Conservation (phyloP, 345 rosid species). For the Geranium rotundifolium region DNA sequence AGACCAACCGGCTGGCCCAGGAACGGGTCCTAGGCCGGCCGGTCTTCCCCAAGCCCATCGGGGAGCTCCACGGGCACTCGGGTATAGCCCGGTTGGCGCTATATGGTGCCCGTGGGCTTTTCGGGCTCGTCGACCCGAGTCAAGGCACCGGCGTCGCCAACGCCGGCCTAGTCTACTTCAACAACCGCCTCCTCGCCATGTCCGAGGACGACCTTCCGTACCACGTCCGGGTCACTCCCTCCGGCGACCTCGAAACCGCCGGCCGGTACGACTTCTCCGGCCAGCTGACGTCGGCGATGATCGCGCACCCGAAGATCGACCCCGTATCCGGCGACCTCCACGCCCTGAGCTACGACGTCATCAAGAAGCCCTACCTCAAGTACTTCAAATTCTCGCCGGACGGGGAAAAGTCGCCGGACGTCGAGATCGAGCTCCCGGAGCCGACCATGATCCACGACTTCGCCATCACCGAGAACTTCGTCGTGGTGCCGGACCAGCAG, state of each 20-base stretch:
- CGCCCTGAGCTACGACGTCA: constrained; percentile 74
- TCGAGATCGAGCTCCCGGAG: constrained; percentile 51
- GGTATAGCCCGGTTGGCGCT: constrained; percentile 64
- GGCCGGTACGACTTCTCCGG: constrained; percentile 58
- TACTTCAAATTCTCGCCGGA: constrained; percentile 58
- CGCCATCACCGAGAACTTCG: constrained; percentile 72
- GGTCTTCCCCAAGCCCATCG: constrained; percentile 80
- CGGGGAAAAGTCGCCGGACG: constrained; percentile 66
- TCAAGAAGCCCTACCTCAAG: constrained; percentile 67
- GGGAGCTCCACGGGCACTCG: constrained; percentile 77
- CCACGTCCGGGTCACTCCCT: constrained; percentile 46
- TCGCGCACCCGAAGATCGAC: constrained; percentile 88
- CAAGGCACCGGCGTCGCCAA: constrained; percentile 81
- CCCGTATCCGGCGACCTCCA: constrained; percentile 59
- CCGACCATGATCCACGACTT: constrained; percentile 98
- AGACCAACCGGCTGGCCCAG: constrained; percentile 43
- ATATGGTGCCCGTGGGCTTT: constrained; percentile 58
- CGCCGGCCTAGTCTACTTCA: constrained; percentile 79
- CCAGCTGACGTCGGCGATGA: constrained; percentile 61
- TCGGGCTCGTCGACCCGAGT: constrained; percentile 49
- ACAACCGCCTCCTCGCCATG: constrained; percentile 74
- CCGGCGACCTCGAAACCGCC: constrained; percentile 68
- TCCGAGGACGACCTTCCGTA: constrained; percentile 90
- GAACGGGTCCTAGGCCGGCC: constrained; percentile 44
- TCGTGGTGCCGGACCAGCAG: constrained; percentile 87